Conservation (phyloP, 2,329 filamentous ascomycete genomes). For the Colletotrichum australisinense region DNA sequence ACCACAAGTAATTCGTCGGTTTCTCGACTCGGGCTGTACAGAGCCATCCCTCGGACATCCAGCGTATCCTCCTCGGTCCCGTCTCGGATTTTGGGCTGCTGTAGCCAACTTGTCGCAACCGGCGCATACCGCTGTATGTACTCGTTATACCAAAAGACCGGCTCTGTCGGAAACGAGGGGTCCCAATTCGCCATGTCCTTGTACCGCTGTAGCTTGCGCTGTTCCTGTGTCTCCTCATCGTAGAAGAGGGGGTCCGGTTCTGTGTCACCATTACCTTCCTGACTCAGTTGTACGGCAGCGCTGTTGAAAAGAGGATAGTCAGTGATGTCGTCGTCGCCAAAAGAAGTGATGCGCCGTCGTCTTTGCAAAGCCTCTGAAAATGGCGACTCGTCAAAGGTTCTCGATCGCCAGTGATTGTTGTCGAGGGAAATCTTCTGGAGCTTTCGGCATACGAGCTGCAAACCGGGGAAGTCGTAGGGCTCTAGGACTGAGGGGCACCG, state of each 20-base stretch:
- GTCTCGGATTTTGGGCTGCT: constrained; percentile 64
- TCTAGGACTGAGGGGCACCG: constrained; percentile 64
- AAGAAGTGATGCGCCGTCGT: constrained; percentile 51
- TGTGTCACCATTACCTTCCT: constrained; percentile 9
- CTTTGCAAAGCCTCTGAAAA: constrained; percentile 72
- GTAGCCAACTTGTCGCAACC: constrained; percentile 81
- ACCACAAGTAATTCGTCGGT: constrained; percentile 67
- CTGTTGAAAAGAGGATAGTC: constrained; percentile 28
- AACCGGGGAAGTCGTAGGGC: constrained; percentile 70
- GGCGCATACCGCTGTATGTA: constrained; percentile 86
- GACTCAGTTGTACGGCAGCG: constrained; percentile 28
- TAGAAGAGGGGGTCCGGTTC: constrained; percentile 8
- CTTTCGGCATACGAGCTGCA: constrained; percentile 77
- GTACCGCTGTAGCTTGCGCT: constrained; percentile 52
- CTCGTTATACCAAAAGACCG: constrained; percentile 87
- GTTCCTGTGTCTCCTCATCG: constrained; percentile 41
- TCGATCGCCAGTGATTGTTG: constrained; percentile 78
- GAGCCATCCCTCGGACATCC: constrained; percentile 79
- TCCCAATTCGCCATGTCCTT: constrained; percentile 85
- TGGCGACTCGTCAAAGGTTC: constrained; percentile 78
- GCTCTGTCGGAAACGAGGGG: constrained; percentile 77
- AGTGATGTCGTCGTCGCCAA: constrained; percentile 23
- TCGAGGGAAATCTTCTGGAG: constrained; percentile 78
- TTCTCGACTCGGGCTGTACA: constrained; percentile 64
- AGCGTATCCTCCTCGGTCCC: constrained; percentile 57